Evolutionary conservation across 1,284 basidiomycete genomes (phyloP), one percentile per base, ranked within the genome.

Genomic region (Spongiforma sp.): DNA sequence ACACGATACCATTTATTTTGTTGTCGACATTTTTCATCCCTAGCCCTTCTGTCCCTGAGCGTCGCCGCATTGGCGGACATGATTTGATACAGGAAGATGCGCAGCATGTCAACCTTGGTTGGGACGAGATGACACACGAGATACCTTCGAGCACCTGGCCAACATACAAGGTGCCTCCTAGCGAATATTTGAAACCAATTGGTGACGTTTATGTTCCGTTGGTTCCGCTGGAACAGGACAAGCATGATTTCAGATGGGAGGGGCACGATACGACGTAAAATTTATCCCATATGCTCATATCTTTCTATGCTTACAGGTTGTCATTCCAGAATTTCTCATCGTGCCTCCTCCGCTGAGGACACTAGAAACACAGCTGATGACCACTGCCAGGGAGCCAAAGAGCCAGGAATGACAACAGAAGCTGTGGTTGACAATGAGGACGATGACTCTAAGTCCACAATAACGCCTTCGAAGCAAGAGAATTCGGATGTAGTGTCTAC

Each of bases 101-200:
- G 1, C 39, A 28, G 9, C 55, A 52, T 54, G 56, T 43, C 32
- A 33, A 57, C n/a, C 30, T 46, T 11, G 5, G 46, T 3, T 73
- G 62, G 71, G 58, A 59, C 43, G 63, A 61, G 9, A 39, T 19
- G 34, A 46, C 28, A 7, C 58, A 48, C 28, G n/a, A 33, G 36
- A 54, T 21, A 6, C 11, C 24, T 8, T 34, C 61, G 36, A 55
- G n/a, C 17, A 7, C 50, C 5, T 33, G 30, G 21, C 62, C 14
- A 5, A 63, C 59, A 41, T 73, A 73, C 43, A 59, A 60, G 48
- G 74, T 75, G 0, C 74, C 72, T 61, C 61, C 65, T 15, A 66
- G 59, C 63, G 43, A 54, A 41, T 62, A 66, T 26, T 30, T 75
- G 41, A 50, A 48, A n/a, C 17, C 59, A 0, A 34, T 59, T 4